phyloP scores from a whole-genome alignment of 176 grass and related monocot genomes.

The Triticum dicoccoides region DNA sequence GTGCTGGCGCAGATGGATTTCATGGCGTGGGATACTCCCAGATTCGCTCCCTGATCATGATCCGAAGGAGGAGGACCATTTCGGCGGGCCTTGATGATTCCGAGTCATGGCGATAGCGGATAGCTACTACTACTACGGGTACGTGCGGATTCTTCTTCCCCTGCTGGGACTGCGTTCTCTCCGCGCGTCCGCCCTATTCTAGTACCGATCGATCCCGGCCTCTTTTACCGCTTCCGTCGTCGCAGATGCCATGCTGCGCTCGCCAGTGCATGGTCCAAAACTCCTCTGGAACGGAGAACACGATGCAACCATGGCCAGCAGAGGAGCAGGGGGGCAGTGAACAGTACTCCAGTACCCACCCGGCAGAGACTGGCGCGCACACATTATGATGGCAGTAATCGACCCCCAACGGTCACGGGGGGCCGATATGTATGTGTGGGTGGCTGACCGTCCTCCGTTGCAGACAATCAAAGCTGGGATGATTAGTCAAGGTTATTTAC shows the following conservation, averaged over 20 bases:
- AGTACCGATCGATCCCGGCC: too few species aligned
- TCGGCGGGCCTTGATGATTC: background rate
- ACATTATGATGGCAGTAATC: background rate
- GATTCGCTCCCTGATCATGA: background rate
- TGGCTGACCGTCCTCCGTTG: background rate
- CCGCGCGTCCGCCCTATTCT: background rate
- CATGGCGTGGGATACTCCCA: background rate
- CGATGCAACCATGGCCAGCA: background rate
- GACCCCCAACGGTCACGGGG: background rate
- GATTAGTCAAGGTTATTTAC: background rate
- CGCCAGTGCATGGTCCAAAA: background rate
- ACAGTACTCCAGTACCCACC: background rate
- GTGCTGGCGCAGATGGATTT: background rate
- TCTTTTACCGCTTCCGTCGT: background rate
- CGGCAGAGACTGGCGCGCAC: background rate
- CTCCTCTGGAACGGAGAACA: background rate
- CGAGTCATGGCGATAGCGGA: background rate
- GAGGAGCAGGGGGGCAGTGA: background rate
- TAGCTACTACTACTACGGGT: background rate
- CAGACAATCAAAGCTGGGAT: background rate
- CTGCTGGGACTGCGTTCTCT: too few species aligned
- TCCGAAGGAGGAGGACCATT: background rate
- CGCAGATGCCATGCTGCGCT: background rate
- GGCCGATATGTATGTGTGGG: background rate
- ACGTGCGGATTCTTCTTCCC: background rate